Conservation (phyloP, 2,329 filamentous ascomycete species). For the Talaromyces albobiverticillius region DNA sequence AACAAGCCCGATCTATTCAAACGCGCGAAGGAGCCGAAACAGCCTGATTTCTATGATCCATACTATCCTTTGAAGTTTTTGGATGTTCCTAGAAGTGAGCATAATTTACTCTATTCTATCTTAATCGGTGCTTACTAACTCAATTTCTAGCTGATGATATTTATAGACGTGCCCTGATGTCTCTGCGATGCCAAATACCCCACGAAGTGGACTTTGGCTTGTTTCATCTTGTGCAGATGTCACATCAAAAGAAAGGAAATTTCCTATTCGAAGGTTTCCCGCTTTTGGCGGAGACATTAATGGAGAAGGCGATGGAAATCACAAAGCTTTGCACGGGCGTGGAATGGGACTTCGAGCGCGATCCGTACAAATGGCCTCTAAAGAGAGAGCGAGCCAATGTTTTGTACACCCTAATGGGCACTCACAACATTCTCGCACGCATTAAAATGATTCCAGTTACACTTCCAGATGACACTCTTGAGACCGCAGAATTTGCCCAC, state of each 20-base stretch:
- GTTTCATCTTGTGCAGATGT: slow-evolving; percentile 92
- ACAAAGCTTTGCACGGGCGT: slow-evolving; percentile 77
- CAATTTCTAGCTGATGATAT: slow-evolving; percentile 57
- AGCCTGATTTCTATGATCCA: slow-evolving; percentile 38
- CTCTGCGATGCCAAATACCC: slow-evolving; percentile 73
- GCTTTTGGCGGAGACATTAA: slow-evolving; percentile 79
- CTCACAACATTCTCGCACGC: slow-evolving; percentile 67
- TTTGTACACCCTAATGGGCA: slow-evolving; percentile 65
- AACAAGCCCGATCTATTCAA: slow-evolving; percentile 39
- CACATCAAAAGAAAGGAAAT: slow-evolving; percentile 64
- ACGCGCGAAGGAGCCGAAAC: slow-evolving; percentile 27
- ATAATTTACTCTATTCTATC: not conserved
- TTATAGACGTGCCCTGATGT: slow-evolving; percentile 81
- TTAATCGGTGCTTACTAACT: slow-evolving; percentile 1
- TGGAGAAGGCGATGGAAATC: slow-evolving; percentile 78
- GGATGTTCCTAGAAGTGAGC: slow-evolving; percentile 36
- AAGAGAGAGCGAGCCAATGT: slow-evolving; percentile 49
- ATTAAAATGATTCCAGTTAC: slow-evolving; percentile 63
- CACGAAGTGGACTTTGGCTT: slow-evolving; percentile 89
- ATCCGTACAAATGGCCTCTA: slow-evolving; percentile 48
- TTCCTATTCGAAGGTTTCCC: slow-evolving; percentile 93
- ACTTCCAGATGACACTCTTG: slow-evolving; percentile 63
- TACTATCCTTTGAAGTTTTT: slow-evolving; percentile 35
- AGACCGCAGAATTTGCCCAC: slow-evolving; percentile 68
- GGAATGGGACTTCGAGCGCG: slow-evolving; percentile 75